Evolutionary conservation across 1,139 yeast species (phyloP).

Genomic region (Hansenula sp.): DNA sequence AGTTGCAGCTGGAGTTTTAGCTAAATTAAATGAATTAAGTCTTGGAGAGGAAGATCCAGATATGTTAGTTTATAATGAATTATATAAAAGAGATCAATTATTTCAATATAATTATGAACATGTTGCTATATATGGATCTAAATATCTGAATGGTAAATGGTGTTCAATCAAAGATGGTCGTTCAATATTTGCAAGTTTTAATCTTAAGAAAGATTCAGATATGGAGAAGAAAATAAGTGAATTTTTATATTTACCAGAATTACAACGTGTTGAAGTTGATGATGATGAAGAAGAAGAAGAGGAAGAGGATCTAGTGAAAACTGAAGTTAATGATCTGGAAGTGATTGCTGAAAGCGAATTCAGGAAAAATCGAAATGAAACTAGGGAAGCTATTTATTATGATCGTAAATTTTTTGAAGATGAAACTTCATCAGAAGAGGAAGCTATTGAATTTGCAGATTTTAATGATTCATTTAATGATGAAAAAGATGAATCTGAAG

Average conservation of each 20-base stretch:
- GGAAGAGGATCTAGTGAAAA: constrained; percentile 4
- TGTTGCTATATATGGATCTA: constrained; percentile 7
- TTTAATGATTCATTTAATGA: neutral
- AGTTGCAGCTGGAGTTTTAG: constrained; percentile 11
- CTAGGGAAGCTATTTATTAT: neutral
- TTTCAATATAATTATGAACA: constrained; percentile 12
- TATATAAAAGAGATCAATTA: constrained; percentile 16
- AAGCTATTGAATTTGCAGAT: neutral
- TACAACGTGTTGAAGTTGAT: neutral
- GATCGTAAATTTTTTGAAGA: constrained; percentile 10
- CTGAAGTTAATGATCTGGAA: constrained; percentile 11
- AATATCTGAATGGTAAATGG: constrained; percentile 21
- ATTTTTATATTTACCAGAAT: constrained; percentile 4
- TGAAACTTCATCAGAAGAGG: constrained; percentile 11
- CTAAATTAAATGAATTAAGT: constrained; percentile 14
- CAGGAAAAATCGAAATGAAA: neutral
- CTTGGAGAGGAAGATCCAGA: constrained; percentile 20
- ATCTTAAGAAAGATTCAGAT: neutral
- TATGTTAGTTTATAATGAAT: constrained; percentile 13
- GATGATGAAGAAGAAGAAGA: constrained; percentile 1
- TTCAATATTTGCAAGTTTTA: constrained; percentile 5
- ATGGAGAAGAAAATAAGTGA: constrained; percentile 2
- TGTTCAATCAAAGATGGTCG: constrained; percentile 15
- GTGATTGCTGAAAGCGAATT: constrained; percentile 11
- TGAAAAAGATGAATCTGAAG: neutral